Evolutionary conservation across 2,329 filamentous ascomycete species (phyloP), one percentile per base, ranked within the genome.

Genomic region (Aspergillus cejpii): DNA sequence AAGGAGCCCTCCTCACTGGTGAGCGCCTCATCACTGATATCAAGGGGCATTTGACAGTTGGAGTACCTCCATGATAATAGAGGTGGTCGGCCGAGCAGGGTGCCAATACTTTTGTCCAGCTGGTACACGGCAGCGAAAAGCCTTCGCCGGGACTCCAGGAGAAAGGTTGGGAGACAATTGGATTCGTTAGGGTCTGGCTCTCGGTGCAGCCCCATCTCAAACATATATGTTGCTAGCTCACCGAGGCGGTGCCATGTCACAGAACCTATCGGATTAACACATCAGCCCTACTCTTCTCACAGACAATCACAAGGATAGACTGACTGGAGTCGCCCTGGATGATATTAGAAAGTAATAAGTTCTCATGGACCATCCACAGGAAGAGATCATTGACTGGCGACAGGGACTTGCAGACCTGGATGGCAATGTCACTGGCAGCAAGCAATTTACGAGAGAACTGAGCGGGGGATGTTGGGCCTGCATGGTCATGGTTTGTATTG

Each of bases 361-460:
- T 70, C 19, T 71, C 57, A 38, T 61, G 51, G 3, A 61, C 27
- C 21, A 60, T 24, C 60, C 59, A 63, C 19, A 60, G 44, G 2
- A 49, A 55, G 49, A 71, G 41, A 37, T 71, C 68, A 38, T 71
- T 71, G 2, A 64, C 57, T 2, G 65, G 62, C 3, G 61, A 63
- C 11, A 71, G 54, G 33, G 65, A 53, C 3, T 59, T 66, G 44
- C 64, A 68, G 6, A 70, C 55, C 2, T 67, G 57, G 2, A 68
- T 49, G 20, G 61, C 66, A 6, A 56, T 61, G 5, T 68, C 66
- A 40, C 67, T 67, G 7, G 64, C 65, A 33, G 33, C 46, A 19
- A 59, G 44, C 59, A 63, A 61, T 27, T 43, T 58, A 8, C 45
- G 48, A 2, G 58, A 48, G 42, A 59, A 59, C 10, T 54, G 47